These are phyloP conservation scores for Hydrangea macrophylla DNA, from an alignment of 148 eudicot species.

Conservation along the genomic window DNA sequence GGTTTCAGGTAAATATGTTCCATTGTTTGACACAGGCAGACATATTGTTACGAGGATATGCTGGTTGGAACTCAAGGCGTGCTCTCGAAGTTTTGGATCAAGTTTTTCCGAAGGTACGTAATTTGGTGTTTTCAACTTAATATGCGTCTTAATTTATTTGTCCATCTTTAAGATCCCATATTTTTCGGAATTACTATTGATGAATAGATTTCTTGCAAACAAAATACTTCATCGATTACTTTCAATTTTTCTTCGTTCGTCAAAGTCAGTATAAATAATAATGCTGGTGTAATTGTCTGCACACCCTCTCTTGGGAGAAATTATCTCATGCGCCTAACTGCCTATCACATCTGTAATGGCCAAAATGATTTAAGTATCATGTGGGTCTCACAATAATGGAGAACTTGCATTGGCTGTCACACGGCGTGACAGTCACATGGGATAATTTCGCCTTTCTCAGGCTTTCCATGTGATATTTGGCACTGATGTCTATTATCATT, in stretches of 20 bases:
- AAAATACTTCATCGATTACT: neutral
- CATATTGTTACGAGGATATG: slow-evolving; percentile 47
- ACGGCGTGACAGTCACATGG: too few relatives aligned
- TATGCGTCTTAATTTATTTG: neutral
- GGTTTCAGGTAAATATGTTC: neutral
- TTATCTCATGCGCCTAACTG: too few relatives aligned
- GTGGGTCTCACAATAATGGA: too few relatives aligned
- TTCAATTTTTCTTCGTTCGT: neutral
- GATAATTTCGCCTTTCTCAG: too few relatives aligned
- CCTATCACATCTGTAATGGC: too few relatives aligned
- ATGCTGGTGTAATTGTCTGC: neutral
- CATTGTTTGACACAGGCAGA: slow-evolving; percentile 39
- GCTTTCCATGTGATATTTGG: too few relatives aligned
- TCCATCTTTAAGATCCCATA: neutral
- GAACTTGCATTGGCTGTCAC: too few relatives aligned
- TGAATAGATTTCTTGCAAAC: neutral
- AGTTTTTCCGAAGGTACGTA: slow-evolving; percentile 51
- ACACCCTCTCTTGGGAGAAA: too few relatives aligned
- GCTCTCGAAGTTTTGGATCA: slow-evolving; percentile 42
- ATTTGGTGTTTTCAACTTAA: neutral
- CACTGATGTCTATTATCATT: neutral
- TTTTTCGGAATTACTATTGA: neutral
- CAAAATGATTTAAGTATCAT: too few relatives aligned
- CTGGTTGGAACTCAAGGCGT: slow-evolving; percentile 57
- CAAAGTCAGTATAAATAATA: neutral